Conservation (phyloP, 2,329 filamentous ascomycete genomes). For the Aspergillus candidus region DNA sequence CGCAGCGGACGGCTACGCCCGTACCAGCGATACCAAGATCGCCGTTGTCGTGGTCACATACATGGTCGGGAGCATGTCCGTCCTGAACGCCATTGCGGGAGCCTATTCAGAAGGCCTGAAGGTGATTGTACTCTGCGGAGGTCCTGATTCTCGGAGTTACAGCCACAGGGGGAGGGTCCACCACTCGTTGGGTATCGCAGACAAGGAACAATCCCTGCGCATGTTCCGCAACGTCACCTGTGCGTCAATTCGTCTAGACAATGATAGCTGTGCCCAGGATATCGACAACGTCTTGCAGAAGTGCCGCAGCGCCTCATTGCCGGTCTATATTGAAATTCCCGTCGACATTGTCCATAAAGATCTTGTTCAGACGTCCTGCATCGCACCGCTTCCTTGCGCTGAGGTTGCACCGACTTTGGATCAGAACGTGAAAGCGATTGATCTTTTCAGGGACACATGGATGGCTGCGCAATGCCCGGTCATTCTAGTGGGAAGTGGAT, state of each 20-base stretch:
- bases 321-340: slow-evolving; percentile 8
- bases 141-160: background rate
- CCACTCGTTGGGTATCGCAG: slow-evolving; percentile 1
- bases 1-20: slow-evolving; percentile 13
- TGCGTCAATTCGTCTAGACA: slow-evolving; percentile 2
- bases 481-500: slow-evolving; percentile 3
- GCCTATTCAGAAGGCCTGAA: slow-evolving; percentile 7
- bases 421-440: background rate
- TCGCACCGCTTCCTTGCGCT: background rate
- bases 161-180: background rate
- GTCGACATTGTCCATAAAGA: slow-evolving; percentile 1
- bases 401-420: background rate
- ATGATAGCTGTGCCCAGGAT: background rate
- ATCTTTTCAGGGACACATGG: slow-evolving; percentile 1
- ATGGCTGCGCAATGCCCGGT: slow-evolving; percentile 2
- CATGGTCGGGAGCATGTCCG: slow-evolving; percentile 9
- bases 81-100: slow-evolving; percentile 10
- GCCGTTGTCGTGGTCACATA: slow-evolving; percentile 9
- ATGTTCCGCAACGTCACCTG: slow-evolving; percentile 6
- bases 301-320: slow-evolving; percentile 1
- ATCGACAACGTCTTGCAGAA: slow-evolving; percentile 4
- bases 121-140: slow-evolving; percentile 8
- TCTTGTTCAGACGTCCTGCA: background rate
- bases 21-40: slow-evolving; percentile 1
- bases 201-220: slow-evolving; percentile 5